Base-by-base conservation (phyloP, 441 rosid genomes). In the Pelargonium citronellum region DNA sequence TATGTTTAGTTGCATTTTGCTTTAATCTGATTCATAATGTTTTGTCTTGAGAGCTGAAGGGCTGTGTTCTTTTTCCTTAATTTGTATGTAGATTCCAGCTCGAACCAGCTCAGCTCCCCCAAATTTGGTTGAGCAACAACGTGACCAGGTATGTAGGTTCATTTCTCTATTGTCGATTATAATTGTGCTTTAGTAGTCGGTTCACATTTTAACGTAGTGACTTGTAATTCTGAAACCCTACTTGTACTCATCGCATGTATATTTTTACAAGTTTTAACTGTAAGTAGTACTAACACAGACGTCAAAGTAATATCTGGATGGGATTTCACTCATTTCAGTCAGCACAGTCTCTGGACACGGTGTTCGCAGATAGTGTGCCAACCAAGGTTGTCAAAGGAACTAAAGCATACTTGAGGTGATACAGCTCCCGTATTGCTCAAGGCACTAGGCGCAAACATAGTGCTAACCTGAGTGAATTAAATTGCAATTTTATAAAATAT, bases 51-150 rank as follows among this genome's bases (percentile, higher is more conserved):
- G 55, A 20, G 66, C 73, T 66, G 24, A 78, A 71, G 44, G 66
- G 17, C 77, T 70, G 5, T 79, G 46, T 37, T 73, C 49, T 72
- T 75, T 24, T 34, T 68, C 66, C 5, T 22, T 46, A 1, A 24
- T 67, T 73, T 17, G 67, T 74, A 5, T 58, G 11, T 78, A 95
- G 99, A 82, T 92, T 85, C 99, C 97, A 46, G 92, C 99, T 69
- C 91, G 98, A 72, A 95, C 98, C 64, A 89, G 87, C 83, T 95
- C 99, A 67, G 98, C 97, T 67, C 99, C 99, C 73, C 98, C 97
- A 13, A 91, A 92, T 80, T 82, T 95, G 89, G 98, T 92, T 67
- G 99, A 95, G 84, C 98, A 95, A 87, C 89, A 89, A 82, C 85
- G 89, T 75, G 89, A 84, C 64, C 97, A 88, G 97, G 98, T 91